phyloP scores from a whole-genome alignment of 257 asterid species.

The Przewalskia tangutica region DNA sequence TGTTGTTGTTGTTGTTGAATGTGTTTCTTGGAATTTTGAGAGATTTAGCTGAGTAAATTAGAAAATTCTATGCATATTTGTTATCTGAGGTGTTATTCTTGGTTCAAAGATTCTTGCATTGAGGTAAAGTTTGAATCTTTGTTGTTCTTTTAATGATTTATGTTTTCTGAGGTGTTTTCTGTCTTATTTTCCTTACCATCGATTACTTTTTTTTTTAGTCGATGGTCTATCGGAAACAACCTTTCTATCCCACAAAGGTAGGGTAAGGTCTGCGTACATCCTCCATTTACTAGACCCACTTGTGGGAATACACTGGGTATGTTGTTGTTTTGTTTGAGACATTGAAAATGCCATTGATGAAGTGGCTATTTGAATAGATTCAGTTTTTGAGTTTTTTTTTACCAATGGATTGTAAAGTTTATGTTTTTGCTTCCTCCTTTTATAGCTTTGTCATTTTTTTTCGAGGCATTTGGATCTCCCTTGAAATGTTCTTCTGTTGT shows the following conservation, averaged over 20 bases:
- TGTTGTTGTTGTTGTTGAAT: not conserved
- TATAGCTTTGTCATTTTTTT: not conserved
- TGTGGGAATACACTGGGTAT: too few species aligned
- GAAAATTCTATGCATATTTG: not conserved
- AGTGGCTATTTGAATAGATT: not conserved
- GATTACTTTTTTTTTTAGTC: too few species aligned
- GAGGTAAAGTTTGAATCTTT: slow-evolving; percentile 12
- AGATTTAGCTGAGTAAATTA: not conserved
- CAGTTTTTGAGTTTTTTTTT: not conserved
- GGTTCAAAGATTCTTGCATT: not conserved
- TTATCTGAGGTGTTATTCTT: not conserved
- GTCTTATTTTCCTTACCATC: too few species aligned
- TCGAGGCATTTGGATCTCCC: not conserved
- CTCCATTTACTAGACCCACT: too few species aligned
- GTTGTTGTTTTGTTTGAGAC: not conserved
- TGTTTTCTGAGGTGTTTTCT: not conserved
- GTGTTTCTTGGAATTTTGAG: not conserved
- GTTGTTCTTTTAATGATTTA: not conserved
- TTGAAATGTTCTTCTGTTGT: not conserved
- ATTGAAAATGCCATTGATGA: not conserved
- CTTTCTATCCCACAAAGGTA: too few species aligned
- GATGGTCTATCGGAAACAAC: too few species aligned
- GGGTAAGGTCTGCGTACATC: too few species aligned
- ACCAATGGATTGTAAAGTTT: not conserved
- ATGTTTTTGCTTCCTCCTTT: not conserved